Evolutionary conservation across 352 stramenopile species (phyloP).

Genomic region (Globisporangium recalcitrans): DNA sequence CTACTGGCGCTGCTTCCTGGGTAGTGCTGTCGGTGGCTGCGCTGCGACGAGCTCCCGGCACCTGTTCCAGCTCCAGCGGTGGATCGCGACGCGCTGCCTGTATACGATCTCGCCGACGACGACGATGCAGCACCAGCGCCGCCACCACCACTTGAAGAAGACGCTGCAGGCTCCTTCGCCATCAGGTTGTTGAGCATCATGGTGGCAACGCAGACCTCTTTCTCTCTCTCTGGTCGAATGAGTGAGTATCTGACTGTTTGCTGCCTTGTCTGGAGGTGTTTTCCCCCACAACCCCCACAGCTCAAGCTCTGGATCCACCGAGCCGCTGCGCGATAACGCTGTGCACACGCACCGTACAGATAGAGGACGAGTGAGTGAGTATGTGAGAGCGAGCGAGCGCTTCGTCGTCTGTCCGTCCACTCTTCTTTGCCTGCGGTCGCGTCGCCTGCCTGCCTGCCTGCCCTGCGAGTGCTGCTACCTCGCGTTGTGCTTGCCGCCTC

Average conservation of each 20-base stretch:
- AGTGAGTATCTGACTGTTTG: neutral
- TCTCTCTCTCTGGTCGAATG: neutral
- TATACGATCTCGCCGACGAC: neutral
- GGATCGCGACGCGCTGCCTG: conserved; percentile 7
- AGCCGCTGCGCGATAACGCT: neutral
- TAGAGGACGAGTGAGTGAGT: neutral
- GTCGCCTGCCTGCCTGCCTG: neutral
- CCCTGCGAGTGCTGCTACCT: too few relatives aligned
- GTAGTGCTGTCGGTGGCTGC: conserved; percentile 1
- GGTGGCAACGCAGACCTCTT: neutral
- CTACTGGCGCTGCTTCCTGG: conserved; percentile 15
- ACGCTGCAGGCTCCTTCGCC: neutral
- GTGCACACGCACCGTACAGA: neutral
- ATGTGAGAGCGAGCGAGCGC: neutral
- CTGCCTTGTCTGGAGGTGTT: neutral
- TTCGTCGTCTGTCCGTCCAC: neutral
- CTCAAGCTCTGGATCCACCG: too few relatives aligned
- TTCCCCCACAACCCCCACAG: too few relatives aligned
- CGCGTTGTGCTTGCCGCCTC: too few relatives aligned
- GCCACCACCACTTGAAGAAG: neutral
- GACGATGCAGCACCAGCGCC: neutral
- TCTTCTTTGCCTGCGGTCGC: neutral
- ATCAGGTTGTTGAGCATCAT: conserved; percentile 12
- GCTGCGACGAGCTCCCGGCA: conserved; percentile 5
- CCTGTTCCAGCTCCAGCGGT: neutral